These are phyloP conservation scores for Umbelopsis vinacea DNA, from an alignment of 192 early-diverging fungal genomes.

Conservation along the genomic window DNA sequence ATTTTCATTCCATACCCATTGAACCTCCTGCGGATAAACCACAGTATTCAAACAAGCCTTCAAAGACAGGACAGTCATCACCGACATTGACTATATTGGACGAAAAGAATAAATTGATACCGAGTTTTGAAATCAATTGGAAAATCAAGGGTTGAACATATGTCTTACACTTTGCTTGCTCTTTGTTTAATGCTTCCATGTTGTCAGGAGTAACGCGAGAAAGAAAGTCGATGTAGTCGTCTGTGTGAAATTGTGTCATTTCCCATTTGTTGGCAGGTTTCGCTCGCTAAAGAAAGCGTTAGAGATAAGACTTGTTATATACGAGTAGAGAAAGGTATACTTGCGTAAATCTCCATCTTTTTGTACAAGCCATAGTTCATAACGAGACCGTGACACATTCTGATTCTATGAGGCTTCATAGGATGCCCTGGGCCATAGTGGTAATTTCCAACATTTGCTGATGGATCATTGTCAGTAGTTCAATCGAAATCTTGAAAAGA, in stretches of 20 bases:
- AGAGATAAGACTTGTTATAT: not conserved
- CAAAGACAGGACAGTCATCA: conserved; percentile 96
- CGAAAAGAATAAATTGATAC: not conserved
- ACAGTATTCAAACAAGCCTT: conserved; percentile 96
- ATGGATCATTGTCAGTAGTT: not conserved
- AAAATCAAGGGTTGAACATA: not conserved
- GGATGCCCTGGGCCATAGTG: conserved; percentile 95
- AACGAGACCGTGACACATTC: conserved; percentile 92
- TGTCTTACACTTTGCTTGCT: conserved; percentile 64
- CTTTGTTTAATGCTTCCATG: conserved; percentile 66
- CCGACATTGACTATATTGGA: conserved; percentile 69
- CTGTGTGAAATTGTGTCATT: conserved; percentile 93
- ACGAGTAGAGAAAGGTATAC: conserved; percentile 22
- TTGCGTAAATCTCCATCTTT: conserved; percentile 83
- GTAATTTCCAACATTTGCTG: conserved; percentile 78
- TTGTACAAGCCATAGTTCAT: conserved; percentile 92
- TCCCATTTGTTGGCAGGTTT: conserved; percentile 62
- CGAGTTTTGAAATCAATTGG: not conserved
- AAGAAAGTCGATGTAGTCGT: conserved; percentile 91
- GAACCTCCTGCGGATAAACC: conserved; percentile 90
- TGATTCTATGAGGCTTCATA: conserved; percentile 96
- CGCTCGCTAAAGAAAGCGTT: conserved; percentile 34
- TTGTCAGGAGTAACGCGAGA: conserved; percentile 78
- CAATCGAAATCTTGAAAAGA: not conserved
- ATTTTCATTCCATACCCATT: conserved; percentile 58